Evolutionary conservation across 352 stramenopile genomes (phyloP), one percentile per base, ranked within the genome.

Genomic region (Phytophthora aleatoria): DNA sequence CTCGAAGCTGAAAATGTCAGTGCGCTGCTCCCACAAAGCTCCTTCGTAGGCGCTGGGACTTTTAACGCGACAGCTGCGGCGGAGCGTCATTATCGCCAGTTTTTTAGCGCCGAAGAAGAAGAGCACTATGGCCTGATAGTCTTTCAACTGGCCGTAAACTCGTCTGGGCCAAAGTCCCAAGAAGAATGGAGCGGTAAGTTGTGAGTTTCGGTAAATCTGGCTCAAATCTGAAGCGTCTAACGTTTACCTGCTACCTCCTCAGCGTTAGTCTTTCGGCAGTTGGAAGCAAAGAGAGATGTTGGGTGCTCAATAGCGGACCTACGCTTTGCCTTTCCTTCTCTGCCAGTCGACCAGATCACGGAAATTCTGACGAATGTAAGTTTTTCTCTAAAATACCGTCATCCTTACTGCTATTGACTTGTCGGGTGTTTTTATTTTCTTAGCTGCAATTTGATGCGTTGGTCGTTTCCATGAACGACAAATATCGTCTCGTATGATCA

Each of bases 371-470:
- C 69, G 3, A 77, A 89, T 58, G 83, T 91, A 71, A 57, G 75
- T 74, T 3, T 7, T 26, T 20, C 39, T 1, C 33, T 56, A 13
- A 9, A 24, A 38, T 12, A 11, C 13, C 16, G 5, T 45, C 27
- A 30, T 13, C 15, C 11, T 49, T 39, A 24, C 5, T 44, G 27
- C 52, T 73, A 10, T 74, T 11, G 4, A 16, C 3, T 10, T 30
- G 26, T 24, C 33, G 26, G n/a, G 16, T 60, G 28, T 66, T 15
- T 49, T 1, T 44, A 26, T 10, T 61, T 41, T 33, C 24, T 13
- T 65, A 90, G 84, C 67, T 91, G 41, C 79, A 91, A 76, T 77
- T 83, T 63, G 81, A 93, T 55, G 82, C 72, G 16, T 71, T 91
- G 26, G 71, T 91, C 13, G 83, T 90, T 64, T 61, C 64, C 35